These are phyloP conservation scores for Vitis vinifera DNA, from an alignment of 164 flowering plant genomes.

Conservation along the genomic window DNA sequence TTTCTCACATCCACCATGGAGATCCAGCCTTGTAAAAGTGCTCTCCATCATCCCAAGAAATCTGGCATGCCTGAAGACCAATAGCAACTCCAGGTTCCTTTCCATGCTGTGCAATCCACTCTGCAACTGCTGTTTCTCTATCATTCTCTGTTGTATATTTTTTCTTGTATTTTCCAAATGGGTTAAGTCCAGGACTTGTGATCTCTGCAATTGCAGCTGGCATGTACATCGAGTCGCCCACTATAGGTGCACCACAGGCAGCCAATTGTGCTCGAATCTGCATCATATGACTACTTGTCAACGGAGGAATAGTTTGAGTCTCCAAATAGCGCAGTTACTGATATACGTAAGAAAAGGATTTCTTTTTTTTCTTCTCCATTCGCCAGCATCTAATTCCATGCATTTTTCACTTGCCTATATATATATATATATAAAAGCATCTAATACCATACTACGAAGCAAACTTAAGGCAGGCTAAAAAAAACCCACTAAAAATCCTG, in stretches of 20 bases:
- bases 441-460: background rate
- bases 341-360: background rate
- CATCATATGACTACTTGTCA: slow-evolving; percentile 13
- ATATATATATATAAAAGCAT: no score
- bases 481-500: background rate
- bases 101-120: slow-evolving; percentile 80
- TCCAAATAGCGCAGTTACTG: background rate
- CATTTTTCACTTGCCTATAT: no score
- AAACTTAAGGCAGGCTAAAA: background rate
- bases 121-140: slow-evolving; percentile 39
- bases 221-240: slow-evolving; percentile 96
- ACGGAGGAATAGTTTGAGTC: background rate
- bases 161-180: slow-evolving; percentile 54
- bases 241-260: slow-evolving; percentile 85
- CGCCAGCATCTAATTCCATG: background rate
- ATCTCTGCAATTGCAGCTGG: slow-evolving; percentile 76
- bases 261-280: slow-evolving; percentile 96
- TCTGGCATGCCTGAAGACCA: slow-evolving; percentile 95
- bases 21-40: slow-evolving; percentile 66
- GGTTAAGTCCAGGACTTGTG: slow-evolving; percentile 58
- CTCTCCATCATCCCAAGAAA: slow-evolving; percentile 86
- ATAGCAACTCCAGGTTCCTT: slow-evolving; percentile 86
- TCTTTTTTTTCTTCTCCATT: background rate
- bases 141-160: slow-evolving; percentile 39
- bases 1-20: slow-evolving; percentile 83